Percentiles rank a stretch among this genome's conserved stretches.
phyloP scores from a whole-genome alignment of 2,329 filamentous ascomycete species.

The Incumbomyces lentus region DNA sequence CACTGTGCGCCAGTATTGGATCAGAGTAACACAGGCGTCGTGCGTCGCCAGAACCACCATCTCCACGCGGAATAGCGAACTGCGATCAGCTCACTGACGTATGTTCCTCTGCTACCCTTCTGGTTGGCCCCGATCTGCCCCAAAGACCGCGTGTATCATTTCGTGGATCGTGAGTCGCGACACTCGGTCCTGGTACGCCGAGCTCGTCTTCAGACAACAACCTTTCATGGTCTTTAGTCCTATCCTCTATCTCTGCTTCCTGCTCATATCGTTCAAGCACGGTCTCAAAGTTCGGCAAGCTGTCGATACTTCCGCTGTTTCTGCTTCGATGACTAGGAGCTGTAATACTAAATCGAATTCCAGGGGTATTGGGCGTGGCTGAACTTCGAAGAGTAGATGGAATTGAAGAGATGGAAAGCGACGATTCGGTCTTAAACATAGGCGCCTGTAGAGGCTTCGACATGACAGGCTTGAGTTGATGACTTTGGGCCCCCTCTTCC shows the following conservation, averaged over 20 bases:
- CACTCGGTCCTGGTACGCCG: constrained; percentile 1
- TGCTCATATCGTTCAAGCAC: constrained; percentile 32
- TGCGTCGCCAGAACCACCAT: no score
- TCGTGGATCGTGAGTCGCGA: not conserved
- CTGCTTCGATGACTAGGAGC: constrained; percentile 2
- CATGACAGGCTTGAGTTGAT: not conserved
- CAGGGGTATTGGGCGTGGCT: not conserved
- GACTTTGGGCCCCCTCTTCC: not conserved
- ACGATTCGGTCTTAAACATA: not conserved
- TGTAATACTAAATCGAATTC: constrained; percentile 3
- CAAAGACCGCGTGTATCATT: not conserved
- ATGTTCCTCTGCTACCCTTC: no score
- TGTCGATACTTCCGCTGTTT: constrained; percentile 4
- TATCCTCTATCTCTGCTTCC: constrained; percentile 51
- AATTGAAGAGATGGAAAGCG: constrained; percentile 1
- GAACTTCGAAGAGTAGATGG: not conserved
- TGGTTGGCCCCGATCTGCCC: not conserved
- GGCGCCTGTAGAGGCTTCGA: constrained; percentile 3
- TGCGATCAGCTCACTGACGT: no score
- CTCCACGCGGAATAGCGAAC: no score
- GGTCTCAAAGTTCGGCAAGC: constrained; percentile 3
- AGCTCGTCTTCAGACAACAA: not conserved
- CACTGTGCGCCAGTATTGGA: no score
- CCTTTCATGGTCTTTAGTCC: not conserved
- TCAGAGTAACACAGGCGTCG: no score